phyloP scores from a whole-genome alignment of 176 grass and related monocot species.

The Neostapfia colusana region DNA sequence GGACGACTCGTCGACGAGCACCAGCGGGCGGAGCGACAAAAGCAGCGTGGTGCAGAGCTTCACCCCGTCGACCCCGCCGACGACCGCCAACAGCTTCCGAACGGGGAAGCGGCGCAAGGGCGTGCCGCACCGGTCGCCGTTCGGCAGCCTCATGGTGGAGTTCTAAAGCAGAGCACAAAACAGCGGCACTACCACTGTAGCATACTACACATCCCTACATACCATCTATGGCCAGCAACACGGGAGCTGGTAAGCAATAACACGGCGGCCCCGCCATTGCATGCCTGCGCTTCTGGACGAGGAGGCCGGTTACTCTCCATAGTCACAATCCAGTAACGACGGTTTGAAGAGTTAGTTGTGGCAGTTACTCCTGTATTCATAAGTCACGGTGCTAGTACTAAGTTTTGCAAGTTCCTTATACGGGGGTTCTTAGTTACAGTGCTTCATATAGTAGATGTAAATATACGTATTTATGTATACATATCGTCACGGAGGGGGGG shows the following conservation, averaged over 20 bases:
- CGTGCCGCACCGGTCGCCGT: conserved; percentile 80
- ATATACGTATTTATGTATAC: conserved; percentile 16
- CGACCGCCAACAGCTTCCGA: conserved; percentile 55
- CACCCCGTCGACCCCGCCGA: conserved; percentile 61
- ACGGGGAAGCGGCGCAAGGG: conserved; percentile 85
- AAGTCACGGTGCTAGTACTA: not conserved
- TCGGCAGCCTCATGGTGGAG: conserved; percentile 76
- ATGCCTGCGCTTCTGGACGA: conserved; percentile 49
- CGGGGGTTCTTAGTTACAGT: not conserved
- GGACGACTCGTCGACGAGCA: conserved; percentile 65
- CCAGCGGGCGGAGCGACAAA: conserved; percentile 63
- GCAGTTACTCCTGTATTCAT: not conserved
- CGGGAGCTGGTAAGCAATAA: conserved; percentile 45
- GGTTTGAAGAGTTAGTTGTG: conserved; percentile 22
- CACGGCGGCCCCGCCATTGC: conserved; percentile 26
- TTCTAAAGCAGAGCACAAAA: conserved; percentile 18
- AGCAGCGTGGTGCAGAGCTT: conserved; percentile 78
- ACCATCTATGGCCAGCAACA: not conserved
- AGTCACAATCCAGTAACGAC: conserved; percentile 27
- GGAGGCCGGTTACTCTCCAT: conserved; percentile 28
- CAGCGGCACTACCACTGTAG: conserved; percentile 33
- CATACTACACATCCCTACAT: conserved; percentile 23
- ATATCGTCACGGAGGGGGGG: conserved; percentile 41
- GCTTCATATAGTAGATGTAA: conserved; percentile 34
- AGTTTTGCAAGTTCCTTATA: conserved; percentile 37